Evolutionary conservation across 2,329 filamentous ascomycete genomes (phyloP), one percentile per base, ranked within the genome.

Genomic region (Cercospora sp.): DNA sequence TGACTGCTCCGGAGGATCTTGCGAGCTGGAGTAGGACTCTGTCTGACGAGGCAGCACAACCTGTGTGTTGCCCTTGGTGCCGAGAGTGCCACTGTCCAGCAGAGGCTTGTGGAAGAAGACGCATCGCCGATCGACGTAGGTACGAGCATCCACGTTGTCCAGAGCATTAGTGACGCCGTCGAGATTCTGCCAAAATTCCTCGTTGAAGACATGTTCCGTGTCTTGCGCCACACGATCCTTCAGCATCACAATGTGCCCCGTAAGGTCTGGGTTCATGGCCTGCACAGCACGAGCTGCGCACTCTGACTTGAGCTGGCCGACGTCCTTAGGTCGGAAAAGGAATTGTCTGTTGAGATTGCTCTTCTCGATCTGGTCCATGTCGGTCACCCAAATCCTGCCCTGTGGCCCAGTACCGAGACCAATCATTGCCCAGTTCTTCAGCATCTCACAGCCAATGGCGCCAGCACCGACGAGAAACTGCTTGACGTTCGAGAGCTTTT

Each of bases 341-440:
- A 99, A 99, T 76, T 99, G 95, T 53, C 95, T 88, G 84, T 99
- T 99, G 63, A 99, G 85, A 79, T 99, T 99, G 83, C 94, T 98
- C 87, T 94, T 97, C 83, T 99, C 95, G 74, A 99, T 99, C 64
- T 94, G 94, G 77, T 99, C 95, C 89, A 97, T 98, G 79, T 99
- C 95, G 13, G 96, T 98, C 60, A 99, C 91, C 67, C 84, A 92
- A 76, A 99, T 96, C 80, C 91, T 91, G 75, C 95, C 95, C 60
- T 93, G 87, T 3, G 93, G 92, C 3, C 95, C 95, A 57, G 91
- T 92, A 55, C 91, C 94, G 31, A 99, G 85, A 73, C 95, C 95
- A 79, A 98, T 96, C 94, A 99, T 96, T 39, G 96, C 94, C 94
- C 95, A 99, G 81, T 98, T 98, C 87, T 99, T 99, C 73, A 99